Evolutionary conservation across 306 rosid species (phyloP).

Genomic region (Quercus cerris): DNA sequence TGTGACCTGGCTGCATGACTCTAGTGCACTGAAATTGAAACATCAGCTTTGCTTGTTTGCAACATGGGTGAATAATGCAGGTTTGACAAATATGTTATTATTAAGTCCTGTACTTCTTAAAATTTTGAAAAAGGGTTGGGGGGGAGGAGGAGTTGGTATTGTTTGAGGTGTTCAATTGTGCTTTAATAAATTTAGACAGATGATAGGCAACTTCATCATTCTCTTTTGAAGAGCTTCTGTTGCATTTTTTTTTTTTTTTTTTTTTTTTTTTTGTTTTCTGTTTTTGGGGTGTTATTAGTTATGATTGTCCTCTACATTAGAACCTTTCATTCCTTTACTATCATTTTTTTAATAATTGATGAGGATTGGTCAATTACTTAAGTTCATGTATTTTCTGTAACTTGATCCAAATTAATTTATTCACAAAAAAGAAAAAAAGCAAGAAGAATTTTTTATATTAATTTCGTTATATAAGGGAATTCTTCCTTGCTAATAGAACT

Average conservation of each 20-base stretch:
- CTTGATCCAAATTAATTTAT: too few species aligned
- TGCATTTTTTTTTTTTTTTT: background rate
- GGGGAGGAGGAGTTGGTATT: background rate
- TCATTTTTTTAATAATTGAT: too few species aligned
- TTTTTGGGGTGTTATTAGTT: too few species aligned
- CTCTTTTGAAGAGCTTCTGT: background rate
- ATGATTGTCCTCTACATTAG: too few species aligned
- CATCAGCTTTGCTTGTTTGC: background rate
- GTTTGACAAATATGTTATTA: background rate
- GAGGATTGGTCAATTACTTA: too few species aligned
- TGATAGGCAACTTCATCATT: background rate
- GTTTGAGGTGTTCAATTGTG: background rate
- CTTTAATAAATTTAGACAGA: background rate
- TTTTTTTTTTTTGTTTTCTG: background rate
- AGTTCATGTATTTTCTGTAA: too few species aligned
- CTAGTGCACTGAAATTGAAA: background rate
- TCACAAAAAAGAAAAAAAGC: too few species aligned
- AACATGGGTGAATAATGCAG: background rate
- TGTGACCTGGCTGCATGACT: background rate
- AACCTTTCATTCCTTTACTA: too few species aligned
- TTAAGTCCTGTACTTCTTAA: background rate
- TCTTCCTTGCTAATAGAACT: too few species aligned
- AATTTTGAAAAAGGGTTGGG: background rate
- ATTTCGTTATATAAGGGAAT: too few species aligned
- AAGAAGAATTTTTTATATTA: too few species aligned